Evolutionary conservation across 768 basidiomycete genomes (phyloP), one percentile per base, ranked within the genome.

Genomic region (Lactarius hengduanensis): DNA sequence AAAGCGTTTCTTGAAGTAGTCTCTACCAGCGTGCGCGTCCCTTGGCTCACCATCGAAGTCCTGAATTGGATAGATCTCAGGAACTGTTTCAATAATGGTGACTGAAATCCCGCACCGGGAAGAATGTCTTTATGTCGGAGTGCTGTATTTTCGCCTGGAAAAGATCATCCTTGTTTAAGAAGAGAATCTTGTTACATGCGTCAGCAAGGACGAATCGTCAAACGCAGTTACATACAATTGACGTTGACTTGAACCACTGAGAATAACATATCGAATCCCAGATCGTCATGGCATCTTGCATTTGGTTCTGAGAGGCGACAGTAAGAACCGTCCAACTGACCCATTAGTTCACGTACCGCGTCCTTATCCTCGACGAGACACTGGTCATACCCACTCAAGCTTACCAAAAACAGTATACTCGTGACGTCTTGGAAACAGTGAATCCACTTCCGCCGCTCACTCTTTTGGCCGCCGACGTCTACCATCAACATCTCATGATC

Each of bases 261-360:
- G 94, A 96, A 76, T 97, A 94, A 78, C 94, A 96, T 83, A 98
- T 96, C 50, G 94, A 94, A 72, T 98, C 95, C 90, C 95, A 98
- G 59, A 98, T 93, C n/a, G 93, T 93, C 88, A 98, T 91, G 1
- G 95, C 93, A 70, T 98, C 95, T 80, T 96, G 92, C 94, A 98
- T 96, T 87, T 96, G 95, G 74, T 98, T 98, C 90, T 95, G 72
- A 8, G 36, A 41, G 67, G 66, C 65, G 32, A 65, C 63, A 22
- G 38, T 59, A 40, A 66, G 62, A 22, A 36, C 32, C 26, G 16
- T 32, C 20, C 32, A 30, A 26, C 38, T 38, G n/a, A 1, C 40
- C 58, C 68, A 56, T 64, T 62, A 62, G 30, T 34, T 28, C 10
- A 83, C 91, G 65, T 72, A 94, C 92, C 70, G 92, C 91, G 75